Evolutionary conservation across 306 rosid species (phyloP).

Genomic region (Arachis stenosperma): DNA sequence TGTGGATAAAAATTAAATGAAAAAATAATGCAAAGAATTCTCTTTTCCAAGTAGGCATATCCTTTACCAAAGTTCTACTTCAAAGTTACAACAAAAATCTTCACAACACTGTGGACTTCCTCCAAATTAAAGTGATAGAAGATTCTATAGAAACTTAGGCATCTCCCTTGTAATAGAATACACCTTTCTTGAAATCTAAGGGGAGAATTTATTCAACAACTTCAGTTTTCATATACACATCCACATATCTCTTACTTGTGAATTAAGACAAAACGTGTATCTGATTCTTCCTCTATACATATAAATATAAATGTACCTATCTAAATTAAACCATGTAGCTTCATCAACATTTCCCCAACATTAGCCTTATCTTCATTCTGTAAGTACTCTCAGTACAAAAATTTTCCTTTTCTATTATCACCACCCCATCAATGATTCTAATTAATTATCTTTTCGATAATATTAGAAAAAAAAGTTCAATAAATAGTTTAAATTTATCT

Average conservation of each 20-base stretch:
- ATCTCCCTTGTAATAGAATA: neutral
- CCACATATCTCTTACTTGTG: constrained; percentile 29
- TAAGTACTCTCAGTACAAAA: constrained; percentile 2
- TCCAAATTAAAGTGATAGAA: neutral
- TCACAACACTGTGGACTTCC: neutral
- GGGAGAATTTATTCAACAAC: constrained; percentile 36
- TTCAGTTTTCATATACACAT: constrained; percentile 5
- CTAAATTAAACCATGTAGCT: constrained; percentile 3
- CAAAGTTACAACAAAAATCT: no score
- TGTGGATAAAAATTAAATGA: no score
- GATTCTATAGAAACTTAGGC: neutral
- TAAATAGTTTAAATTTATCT: no score
- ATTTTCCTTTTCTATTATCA: neutral
- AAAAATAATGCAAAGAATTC: neutral
- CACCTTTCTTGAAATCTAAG: constrained; percentile 40
- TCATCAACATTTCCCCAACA: constrained; percentile 21
- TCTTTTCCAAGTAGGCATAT: no score
- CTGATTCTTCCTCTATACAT: constrained; percentile 5
- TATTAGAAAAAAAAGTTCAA: no score
- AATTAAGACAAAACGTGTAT: constrained; percentile 30
- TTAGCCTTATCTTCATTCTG: constrained; percentile 27
- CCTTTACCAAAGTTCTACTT: no score
- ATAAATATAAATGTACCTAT: neutral
- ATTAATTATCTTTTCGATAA: no score
- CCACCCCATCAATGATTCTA: neutral